Base-by-base conservation (phyloP, 2,329 filamentous ascomycete genomes). In the Aspergillus neoniger region DNA sequence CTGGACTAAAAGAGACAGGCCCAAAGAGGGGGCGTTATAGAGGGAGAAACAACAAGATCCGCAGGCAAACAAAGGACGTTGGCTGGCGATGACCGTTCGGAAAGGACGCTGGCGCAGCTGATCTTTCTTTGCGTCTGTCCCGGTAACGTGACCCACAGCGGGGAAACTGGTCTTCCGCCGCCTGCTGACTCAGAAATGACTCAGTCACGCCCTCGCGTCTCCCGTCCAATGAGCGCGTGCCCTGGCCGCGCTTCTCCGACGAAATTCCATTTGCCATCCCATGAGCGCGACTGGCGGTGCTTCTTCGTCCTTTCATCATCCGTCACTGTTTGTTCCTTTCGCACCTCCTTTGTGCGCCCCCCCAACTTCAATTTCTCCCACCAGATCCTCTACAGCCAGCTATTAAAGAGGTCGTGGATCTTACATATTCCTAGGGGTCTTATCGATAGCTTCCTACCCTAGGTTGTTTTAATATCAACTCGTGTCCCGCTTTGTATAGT, bases 91-190 rank as follows among this genome's bases (percentile, higher is more conserved):
- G 53, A 51, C 39, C 25, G 25, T 49, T 49, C 21, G 59, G 55
- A 36, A 60, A 59, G 55, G 54, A 56, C 53, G 52, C 59, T 60
- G 53, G 57, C 69, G 66, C 67, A 68, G 68, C 65, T 69, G 61
- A 64, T 71, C 65, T 64, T 60, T 67, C 65, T 70, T 72, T 73
- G 63, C 64, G 65, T 71, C 67, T 74, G 72, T 63, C 73, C 70
- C 63, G 72, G 73, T 74, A 75, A 75, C 73, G 73, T 74, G 73
- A 74, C 68, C 73, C 71, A 72, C 71, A 58, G 71, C 68, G 72
- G 70, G 65, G 65, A 67, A 75, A 73, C 63, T 57, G 28, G 57
- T 69, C 48, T 64, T 72, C 73, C 71, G 66, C 50, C 30, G 21
- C 49, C 44, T 38, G 44, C 54, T 65, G 61, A 62, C 60, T 63